These are phyloP conservation scores for Colletotrichum paranaense DNA, from an alignment of 2,329 filamentous ascomycete genomes.

Conservation along the genomic window DNA sequence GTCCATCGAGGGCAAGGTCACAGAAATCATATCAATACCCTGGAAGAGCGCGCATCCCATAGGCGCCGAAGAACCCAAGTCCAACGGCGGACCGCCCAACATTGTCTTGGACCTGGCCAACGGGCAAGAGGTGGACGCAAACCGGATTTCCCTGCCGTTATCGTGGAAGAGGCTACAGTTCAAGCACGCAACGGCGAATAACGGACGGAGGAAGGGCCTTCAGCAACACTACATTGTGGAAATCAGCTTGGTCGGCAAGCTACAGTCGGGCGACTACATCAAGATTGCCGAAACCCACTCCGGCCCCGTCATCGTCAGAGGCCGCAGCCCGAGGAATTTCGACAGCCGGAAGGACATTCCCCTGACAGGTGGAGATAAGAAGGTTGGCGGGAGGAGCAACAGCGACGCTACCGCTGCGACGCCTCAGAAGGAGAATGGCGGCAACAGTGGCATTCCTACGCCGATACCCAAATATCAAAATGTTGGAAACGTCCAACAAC, in stretches of 20 bases:
- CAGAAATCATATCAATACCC: slow-evolving; percentile 95
- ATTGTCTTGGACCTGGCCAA: slow-evolving; percentile 65
- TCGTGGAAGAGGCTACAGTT: slow-evolving; percentile 97
- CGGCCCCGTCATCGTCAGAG: slow-evolving; percentile 93
- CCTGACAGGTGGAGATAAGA: slow-evolving; percentile 66
- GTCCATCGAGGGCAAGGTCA: slow-evolving; percentile 90
- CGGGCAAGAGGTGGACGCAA: slow-evolving; percentile 79
- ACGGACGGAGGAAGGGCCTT: slow-evolving; percentile 90
- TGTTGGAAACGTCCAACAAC: slow-evolving; percentile 48
- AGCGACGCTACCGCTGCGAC: slow-evolving; percentile 38
- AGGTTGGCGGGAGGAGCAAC: slow-evolving; percentile 57
- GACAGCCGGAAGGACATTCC: slow-evolving; percentile 90
- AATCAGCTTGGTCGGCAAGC: slow-evolving; percentile 83
- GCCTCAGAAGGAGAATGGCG: slow-evolving; percentile 37
- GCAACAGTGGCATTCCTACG: slow-evolving; percentile 32
- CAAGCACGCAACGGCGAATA: slow-evolving; percentile 95
- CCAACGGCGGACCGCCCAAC: slow-evolving; percentile 61
- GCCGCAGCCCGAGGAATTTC: slow-evolving; percentile 93
- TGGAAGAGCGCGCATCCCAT: slow-evolving; percentile 84
- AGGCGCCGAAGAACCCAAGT: slow-evolving; percentile 60
- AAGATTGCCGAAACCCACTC: slow-evolving; percentile 88
- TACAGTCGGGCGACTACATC: slow-evolving; percentile 74
- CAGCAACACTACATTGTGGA: slow-evolving; percentile 96
- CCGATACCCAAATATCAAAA: slow-evolving; percentile 42
- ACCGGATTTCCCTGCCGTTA: slow-evolving; percentile 83